These are phyloP conservation scores for Ceratocystis cubensis DNA, from an alignment of 2,329 filamentous ascomycete species.

Conservation along the genomic window DNA sequence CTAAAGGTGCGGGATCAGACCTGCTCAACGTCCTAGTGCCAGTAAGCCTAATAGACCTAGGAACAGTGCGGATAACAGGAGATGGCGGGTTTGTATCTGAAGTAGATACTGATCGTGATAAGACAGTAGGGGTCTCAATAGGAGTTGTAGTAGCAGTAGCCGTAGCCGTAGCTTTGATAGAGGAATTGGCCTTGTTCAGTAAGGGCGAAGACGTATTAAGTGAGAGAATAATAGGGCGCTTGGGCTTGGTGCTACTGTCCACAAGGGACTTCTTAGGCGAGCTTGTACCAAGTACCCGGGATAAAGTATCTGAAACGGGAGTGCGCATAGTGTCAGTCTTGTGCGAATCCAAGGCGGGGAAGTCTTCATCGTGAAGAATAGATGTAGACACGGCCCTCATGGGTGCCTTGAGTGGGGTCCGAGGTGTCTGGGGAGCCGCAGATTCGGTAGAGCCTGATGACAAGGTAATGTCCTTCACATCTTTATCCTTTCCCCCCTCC, in stretches of 20 bases:
- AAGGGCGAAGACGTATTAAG: constrained; percentile 11
- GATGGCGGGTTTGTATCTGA: constrained; percentile 3
- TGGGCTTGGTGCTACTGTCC: constrained; percentile 13
- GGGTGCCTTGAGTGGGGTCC: constrained; percentile 22
- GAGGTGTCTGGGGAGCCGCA: constrained; percentile 28
- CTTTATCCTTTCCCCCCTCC: constrained; percentile 1
- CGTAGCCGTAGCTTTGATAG: constrained; percentile 4
- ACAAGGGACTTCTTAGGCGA: constrained; percentile 13
- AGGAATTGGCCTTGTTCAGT: neutral
- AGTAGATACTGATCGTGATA: neutral
- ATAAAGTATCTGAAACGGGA: neutral
- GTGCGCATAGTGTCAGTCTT: constrained; percentile 9
- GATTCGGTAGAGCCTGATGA: constrained; percentile 25
- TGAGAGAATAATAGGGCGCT: constrained; percentile 6
- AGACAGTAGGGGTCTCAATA: constrained; percentile 2
- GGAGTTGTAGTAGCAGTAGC: constrained; percentile 8
- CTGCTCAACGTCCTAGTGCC: neutral
- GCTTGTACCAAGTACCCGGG: neutral
- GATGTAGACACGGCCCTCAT: constrained; percentile 18
- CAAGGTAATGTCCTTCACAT: constrained; percentile 22
- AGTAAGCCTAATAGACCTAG: constrained; percentile 15
- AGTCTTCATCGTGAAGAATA: constrained; percentile 48
- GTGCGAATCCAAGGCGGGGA: constrained; percentile 31
- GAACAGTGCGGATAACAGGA: constrained; percentile 13
- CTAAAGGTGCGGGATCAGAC: constrained; percentile 31